Evolutionary conservation across 106 monocot genomes (phyloP).

Genomic region (Iris macrosiphon): DNA sequence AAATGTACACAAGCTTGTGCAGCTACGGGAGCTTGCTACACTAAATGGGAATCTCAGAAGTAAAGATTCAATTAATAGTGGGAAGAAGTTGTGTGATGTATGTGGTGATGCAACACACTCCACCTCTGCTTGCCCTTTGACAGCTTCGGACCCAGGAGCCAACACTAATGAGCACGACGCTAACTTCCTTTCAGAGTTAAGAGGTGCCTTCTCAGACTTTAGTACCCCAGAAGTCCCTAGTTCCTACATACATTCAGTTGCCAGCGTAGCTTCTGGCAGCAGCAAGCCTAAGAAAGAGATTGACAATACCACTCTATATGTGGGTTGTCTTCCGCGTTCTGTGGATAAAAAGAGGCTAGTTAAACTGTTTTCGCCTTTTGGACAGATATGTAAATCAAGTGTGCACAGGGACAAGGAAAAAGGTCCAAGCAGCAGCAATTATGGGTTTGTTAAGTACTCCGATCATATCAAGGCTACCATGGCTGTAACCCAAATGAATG

Average conservation of each 20-base stretch:
- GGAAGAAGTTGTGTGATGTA: not conserved
- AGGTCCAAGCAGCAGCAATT: constrained; percentile 47
- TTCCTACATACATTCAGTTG: not conserved
- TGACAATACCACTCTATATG: constrained; percentile 32
- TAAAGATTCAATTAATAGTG: not conserved
- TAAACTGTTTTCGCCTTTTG: constrained; percentile 56
- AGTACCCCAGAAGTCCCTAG: not conserved
- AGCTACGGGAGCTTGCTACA: constrained; percentile 58
- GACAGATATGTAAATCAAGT: constrained; percentile 13
- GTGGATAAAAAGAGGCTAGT: constrained; percentile 30
- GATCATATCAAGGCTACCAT: constrained; percentile 29
- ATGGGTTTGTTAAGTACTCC: constrained; percentile 53
- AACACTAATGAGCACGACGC: constrained; percentile 1
- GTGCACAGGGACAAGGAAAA: constrained; percentile 36
- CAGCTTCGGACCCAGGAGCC: constrained; percentile 1
- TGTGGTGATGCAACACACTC: constrained; percentile 9
- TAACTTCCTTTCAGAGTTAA: constrained; percentile 5
- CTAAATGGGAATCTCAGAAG: constrained; percentile 10
- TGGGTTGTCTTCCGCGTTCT: constrained; percentile 38
- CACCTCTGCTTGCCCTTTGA: constrained; percentile 5
- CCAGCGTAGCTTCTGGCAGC: not conserved
- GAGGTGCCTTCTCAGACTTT: not conserved
- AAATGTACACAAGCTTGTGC: constrained; percentile 39
- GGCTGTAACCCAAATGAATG: constrained; percentile 51
- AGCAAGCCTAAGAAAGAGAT: constrained; percentile 6